A percentile compares a stretch with the other conserved stretches of the same genome.
phyloP scores from a whole-genome alignment of 2,329 filamentous ascomycete genomes.

The Fusarium cyanostomum region DNA sequence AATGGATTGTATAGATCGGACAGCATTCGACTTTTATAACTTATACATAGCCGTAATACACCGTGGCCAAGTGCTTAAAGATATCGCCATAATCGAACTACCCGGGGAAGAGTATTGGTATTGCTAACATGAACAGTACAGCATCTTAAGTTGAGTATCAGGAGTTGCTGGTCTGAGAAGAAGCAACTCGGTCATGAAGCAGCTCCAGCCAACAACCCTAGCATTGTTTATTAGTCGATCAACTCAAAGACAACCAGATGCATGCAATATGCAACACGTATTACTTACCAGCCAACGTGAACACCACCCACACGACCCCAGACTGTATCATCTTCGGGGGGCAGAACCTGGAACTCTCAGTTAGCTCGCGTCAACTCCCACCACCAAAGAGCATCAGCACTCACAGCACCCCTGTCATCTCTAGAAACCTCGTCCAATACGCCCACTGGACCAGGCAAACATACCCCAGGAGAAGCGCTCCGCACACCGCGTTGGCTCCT shows the following conservation, averaged over 20 bases:
- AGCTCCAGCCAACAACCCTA: background rate
- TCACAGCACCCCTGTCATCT: slow-evolving; percentile 34
- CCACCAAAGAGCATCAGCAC: background rate
- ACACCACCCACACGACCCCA: background rate
- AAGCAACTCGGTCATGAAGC: background rate
- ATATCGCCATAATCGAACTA: too few relatives aligned
- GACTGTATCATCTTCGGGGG: background rate
- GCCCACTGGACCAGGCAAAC: slow-evolving; percentile 23
- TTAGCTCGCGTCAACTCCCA: background rate
- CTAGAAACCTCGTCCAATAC: slow-evolving; percentile 33
- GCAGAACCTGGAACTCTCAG: background rate
- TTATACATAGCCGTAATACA: too few relatives aligned
- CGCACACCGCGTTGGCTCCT: slow-evolving; percentile 1
- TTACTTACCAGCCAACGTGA: background rate
- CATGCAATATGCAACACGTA: background rate
- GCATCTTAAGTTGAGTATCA: too few relatives aligned
- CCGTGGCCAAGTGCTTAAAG: too few relatives aligned
- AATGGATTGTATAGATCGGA: too few relatives aligned
- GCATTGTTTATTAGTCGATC: background rate
- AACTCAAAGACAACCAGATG: background rate
- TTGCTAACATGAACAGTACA: too few relatives aligned
- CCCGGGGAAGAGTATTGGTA: too few relatives aligned
- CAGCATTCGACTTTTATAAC: too few relatives aligned
- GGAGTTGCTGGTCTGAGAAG: background rate
- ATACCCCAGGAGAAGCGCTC: slow-evolving; percentile 22